Base-by-base conservation (phyloP, 345 rosid species). In the Microcos paniculata region DNA sequence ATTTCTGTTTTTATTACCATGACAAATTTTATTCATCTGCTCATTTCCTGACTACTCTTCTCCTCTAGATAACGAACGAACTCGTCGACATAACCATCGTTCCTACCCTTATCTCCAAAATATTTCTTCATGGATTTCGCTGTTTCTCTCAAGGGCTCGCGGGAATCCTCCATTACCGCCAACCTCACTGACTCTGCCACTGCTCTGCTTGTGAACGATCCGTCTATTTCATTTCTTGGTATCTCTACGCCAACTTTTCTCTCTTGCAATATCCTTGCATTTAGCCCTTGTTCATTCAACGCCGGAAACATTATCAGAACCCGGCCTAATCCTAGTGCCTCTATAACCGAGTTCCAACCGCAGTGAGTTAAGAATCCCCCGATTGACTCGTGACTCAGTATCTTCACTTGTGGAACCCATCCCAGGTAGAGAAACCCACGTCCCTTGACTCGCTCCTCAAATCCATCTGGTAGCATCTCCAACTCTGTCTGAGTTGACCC, bases 291-390 rank as follows among this genome's bases (percentile, higher is more conserved):
- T 48, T 85, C 90, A 51, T 78, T 70, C 71, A 78, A 8, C 62
- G 83, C 80, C 0, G 87, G 88, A 3, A 86, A 35, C 49, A 80
- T 55, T 2, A 88, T 74, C 57, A 86, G 69, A 45, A 81, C 79
- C 48, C 78, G 63, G 10, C 86, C 88, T 6, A 76, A 78, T 2
- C 63, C 51, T 14, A 88, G 35, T 19, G 84, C 86, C 72, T 87
- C 81, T 19, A 84, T 75, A 13, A 77, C 75, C 2, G 86, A 82
- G 68, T 83, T 82, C 85, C 85, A 83, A 10, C 88, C 88, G 26
- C 88, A 84, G 42, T 81, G 89, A 18, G 90, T 83, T 48, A 80
- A 68, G 67, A 83, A 85, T 63, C 84, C 83, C 53, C 85, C 82
- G 3, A 80, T 74, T 11, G 86, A 76, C 0, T 72, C 80, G 59